phyloP scores from a whole-genome alignment of 2,329 filamentous ascomycete genomes.

The Paracoccidioides brasiliensis region DNA sequence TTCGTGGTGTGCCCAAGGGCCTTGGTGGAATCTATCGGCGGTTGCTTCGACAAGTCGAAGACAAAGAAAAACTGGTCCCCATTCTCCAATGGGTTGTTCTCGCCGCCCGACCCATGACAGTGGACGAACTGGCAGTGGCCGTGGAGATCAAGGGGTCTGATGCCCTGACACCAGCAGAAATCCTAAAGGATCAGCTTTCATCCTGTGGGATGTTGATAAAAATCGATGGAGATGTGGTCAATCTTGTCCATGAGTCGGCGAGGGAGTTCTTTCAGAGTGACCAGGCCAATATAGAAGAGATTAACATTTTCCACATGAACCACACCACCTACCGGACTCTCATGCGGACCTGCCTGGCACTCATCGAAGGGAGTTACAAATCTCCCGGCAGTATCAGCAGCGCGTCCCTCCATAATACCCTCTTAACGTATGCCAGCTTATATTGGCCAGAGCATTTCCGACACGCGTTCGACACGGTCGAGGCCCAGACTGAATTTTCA shows the following conservation, averaged over 20 bases:
- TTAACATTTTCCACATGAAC: slow-evolving; percentile 16
- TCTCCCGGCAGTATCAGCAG: slow-evolving; percentile 8
- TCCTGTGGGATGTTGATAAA: slow-evolving; percentile 10
- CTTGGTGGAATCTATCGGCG: slow-evolving; percentile 15
- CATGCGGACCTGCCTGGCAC: slow-evolving; percentile 14
- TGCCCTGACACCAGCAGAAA: slow-evolving; percentile 3
- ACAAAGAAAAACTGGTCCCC: slow-evolving; percentile 12
- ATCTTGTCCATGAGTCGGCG: slow-evolving; percentile 16
- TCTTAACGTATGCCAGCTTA: slow-evolving; percentile 13
- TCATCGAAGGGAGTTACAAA: slow-evolving; percentile 10
- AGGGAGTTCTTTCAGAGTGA: slow-evolving; percentile 16
- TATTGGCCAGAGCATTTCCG: slow-evolving; percentile 17
- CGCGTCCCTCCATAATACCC: slow-evolving; percentile 5
- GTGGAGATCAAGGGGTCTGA: slow-evolving; percentile 4
- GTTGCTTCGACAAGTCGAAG: slow-evolving; percentile 13
- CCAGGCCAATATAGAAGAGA: slow-evolving; percentile 15
- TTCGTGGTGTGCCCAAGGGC: slow-evolving; percentile 13
- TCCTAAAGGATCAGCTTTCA: slow-evolving; percentile 9
- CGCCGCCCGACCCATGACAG: slow-evolving; percentile 15
- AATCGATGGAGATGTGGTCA: slow-evolving; percentile 11
- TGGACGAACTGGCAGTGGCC: slow-evolving; percentile 14
- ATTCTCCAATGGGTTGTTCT: slow-evolving; percentile 17
- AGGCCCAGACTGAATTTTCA: slow-evolving; percentile 13
- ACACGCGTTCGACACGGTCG: slow-evolving; percentile 10
- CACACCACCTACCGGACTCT: slow-evolving; percentile 12